Evolutionary conservation across 371 early-diverging fungal species (phyloP).

Genomic region (Thermomucor indicae-seudaticae): DNA sequence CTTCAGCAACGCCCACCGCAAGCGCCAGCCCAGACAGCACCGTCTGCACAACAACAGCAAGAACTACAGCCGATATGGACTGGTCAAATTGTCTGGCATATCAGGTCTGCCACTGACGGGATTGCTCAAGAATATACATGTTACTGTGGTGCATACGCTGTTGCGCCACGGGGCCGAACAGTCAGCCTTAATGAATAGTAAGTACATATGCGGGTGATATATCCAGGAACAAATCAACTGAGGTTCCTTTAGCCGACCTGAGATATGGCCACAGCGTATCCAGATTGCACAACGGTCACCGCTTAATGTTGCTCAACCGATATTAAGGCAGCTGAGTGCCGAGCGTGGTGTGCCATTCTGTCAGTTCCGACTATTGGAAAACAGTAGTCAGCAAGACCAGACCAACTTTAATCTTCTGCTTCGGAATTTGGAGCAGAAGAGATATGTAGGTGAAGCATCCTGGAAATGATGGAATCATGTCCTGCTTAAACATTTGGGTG

Average conservation of each 20-base stretch:
- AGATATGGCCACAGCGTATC: slow-evolving; percentile 52
- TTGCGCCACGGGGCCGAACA: slow-evolving; percentile 31
- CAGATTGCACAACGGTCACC: slow-evolving; percentile 49
- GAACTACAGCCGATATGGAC: slow-evolving; percentile 41
- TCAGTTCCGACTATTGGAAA: slow-evolving; percentile 44
- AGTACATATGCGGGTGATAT: slow-evolving; percentile 10
- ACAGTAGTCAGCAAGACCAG: slow-evolving; percentile 43
- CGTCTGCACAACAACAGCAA: slow-evolving; percentile 19
- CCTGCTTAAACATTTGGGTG: background rate
- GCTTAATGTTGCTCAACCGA: slow-evolving; percentile 27
- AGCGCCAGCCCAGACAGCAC: slow-evolving; percentile 5
- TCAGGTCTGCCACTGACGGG: slow-evolving; percentile 35
- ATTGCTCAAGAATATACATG: slow-evolving; percentile 40
- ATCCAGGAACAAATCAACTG: too few relatives aligned
- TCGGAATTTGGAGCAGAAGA: slow-evolving; percentile 48
- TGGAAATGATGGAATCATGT: background rate
- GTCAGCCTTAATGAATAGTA: slow-evolving; percentile 52
- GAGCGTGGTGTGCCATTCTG: slow-evolving; percentile 50
- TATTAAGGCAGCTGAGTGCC: slow-evolving; percentile 40
- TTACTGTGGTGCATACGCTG: slow-evolving; percentile 46
- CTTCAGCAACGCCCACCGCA: slow-evolving; percentile 17
- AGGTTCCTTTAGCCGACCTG: slow-evolving; percentile 32
- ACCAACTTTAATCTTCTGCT: slow-evolving; percentile 41
- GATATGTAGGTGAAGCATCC: slow-evolving; percentile 35
- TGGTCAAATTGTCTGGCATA: slow-evolving; percentile 57